Evolutionary conservation across 176 grass and related monocot species (phyloP), one percentile per base, ranked within the genome.

Genomic region (Tillandsia leiboldiana): DNA sequence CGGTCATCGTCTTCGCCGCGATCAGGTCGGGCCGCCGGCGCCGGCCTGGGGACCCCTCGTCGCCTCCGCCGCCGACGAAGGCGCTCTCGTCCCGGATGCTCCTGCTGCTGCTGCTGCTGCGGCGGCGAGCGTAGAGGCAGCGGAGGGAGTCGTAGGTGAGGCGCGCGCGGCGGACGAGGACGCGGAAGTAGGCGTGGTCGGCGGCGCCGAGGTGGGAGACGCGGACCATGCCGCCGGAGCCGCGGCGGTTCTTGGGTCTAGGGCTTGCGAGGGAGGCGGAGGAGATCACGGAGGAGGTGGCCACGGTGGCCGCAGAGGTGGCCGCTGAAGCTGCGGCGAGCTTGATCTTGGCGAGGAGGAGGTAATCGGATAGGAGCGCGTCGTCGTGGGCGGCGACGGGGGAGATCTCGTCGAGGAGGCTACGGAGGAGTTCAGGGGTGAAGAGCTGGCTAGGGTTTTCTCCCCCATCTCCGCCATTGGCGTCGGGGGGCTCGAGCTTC

Each of bases 91-190:
- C 33, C 5, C 33, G 33, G 33, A 42, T 42, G 33, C 33, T 7
- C 0, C 24, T 24, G 24, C 24, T 24, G 24, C 24, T 24, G 24
- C 24, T 24, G 24, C 24, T 42, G 33, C 33, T 0, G 33, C 33
- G 33, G 33, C 33, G 33, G 47, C 75, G 75, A 10, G 77, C 64
- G 75, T 71, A 88, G 49, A 68, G 54, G 28, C 50, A 51, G 57
- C 88, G 86, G 49, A 96, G 81, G 18, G 88, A 90, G 42, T 96
- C 83, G 29, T 87, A 96, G 64, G 81, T 85, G 77, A 96, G 82
- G 56, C 93, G 89, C n/a, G 86, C 69, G 20, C 68, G 76, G 77
- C 93, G 83, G 50, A 96, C 78, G 12, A 78, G 22, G 20, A 53
- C 24, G 13, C 83, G 93, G 58, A 65, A 80, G 51, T 85, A 72